phyloP scores from a whole-genome alignment of 805 yeast genomes.

The Wickerhamiella bombiphila region DNA sequence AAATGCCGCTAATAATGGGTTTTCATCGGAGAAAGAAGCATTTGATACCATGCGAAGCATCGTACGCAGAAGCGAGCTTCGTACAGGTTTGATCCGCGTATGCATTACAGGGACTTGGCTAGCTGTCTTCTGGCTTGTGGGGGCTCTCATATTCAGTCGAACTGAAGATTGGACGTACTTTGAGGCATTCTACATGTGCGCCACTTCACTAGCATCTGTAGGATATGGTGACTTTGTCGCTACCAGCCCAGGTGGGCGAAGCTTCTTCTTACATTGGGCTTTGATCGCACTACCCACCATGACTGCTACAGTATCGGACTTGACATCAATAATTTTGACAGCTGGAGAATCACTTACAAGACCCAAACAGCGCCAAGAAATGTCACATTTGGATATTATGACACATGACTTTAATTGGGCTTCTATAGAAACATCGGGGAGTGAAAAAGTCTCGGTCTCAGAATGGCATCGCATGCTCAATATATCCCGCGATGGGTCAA shows the following conservation, averaged over 20 bases:
- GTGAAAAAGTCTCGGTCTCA: background rate
- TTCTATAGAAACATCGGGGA: no score
- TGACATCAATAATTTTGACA: slow-evolving; percentile 4
- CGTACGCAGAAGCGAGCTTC: slow-evolving; percentile 18
- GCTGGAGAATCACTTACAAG: background rate
- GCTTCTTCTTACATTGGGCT: slow-evolving; percentile 70
- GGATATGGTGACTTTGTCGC: slow-evolving; percentile 78
- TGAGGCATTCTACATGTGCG: slow-evolving; percentile 58
- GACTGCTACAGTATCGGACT: slow-evolving; percentile 31
- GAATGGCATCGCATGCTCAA: slow-evolving; percentile 3
- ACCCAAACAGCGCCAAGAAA: background rate
- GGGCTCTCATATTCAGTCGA: slow-evolving; percentile 47
- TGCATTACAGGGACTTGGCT: slow-evolving; percentile 34
- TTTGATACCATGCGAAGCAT: slow-evolving; percentile 45
- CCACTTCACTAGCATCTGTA: slow-evolving; percentile 60
- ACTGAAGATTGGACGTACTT: slow-evolving; percentile 54
- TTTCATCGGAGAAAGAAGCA: slow-evolving; percentile 29
- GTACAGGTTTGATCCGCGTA: slow-evolving; percentile 15
- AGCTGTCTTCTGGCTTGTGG: slow-evolving; percentile 49
- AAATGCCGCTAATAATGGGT: background rate
- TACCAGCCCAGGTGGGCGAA: slow-evolving; percentile 43
- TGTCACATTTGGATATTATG: background rate
- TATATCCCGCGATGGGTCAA: background rate
- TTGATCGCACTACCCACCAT: slow-evolving; percentile 71
- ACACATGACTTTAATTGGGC: background rate